phyloP scores from a whole-genome alignment of 805 yeast species.

The Scheffersomyces coipomensis region DNA sequence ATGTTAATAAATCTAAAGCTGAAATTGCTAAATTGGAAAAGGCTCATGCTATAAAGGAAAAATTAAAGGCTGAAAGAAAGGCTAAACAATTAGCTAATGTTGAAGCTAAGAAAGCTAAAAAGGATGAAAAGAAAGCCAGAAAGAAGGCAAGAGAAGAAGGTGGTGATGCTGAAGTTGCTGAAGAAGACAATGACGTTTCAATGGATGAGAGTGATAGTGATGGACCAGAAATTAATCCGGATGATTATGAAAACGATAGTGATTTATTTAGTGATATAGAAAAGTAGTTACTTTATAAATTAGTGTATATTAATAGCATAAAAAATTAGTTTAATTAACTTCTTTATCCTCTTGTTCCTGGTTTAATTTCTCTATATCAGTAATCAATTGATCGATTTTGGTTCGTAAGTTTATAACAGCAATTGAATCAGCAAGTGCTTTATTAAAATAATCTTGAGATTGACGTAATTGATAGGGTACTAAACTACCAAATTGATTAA shows the following conservation, averaged over 20 bases:
- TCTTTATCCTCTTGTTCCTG: neutral
- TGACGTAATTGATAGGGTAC: conserved; percentile 40
- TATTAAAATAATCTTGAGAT: conserved; percentile 36
- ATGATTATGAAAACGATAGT: conserved; percentile 51
- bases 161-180: conserved; percentile 20
- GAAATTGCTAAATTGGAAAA: conserved; percentile 65
- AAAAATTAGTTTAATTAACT: neutral
- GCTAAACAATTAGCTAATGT: conserved; percentile 79
- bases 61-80: conserved; percentile 68
- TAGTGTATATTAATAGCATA: neutral
- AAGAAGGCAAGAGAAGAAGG: conserved; percentile 50
- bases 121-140: conserved; percentile 71
- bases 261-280: conserved; percentile 43
- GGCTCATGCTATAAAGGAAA: conserved; percentile 60
- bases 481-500: conserved; percentile 48
- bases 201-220: conserved; percentile 22
- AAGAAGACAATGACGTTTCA: conserved; percentile 22
- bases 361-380: conserved; percentile 13
- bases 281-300: conserved; percentile 8
- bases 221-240: conserved; percentile 37
- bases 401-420: conserved; percentile 17
- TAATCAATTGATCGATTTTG: conserved; percentile 16
- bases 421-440: conserved; percentile 25
- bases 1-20: conserved; percentile 56
- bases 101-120: conserved; percentile 67